Conservation (phyloP, 805 yeast species). For the Saccharomyces kudriavzevii region DNA sequence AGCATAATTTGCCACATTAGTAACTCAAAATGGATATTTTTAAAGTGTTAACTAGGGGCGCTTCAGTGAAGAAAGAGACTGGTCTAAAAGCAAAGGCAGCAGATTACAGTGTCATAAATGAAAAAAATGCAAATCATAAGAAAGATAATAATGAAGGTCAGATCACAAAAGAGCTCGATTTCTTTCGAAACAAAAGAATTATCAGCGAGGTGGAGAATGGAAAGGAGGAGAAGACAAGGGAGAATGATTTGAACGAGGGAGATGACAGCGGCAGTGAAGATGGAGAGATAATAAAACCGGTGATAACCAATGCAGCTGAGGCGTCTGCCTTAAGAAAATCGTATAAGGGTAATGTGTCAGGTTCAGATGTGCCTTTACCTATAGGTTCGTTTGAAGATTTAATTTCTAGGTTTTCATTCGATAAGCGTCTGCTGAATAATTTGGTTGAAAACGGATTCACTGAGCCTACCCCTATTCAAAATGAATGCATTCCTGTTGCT, state of each 20-base stretch:
- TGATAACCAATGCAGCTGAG: constrained; percentile 46
- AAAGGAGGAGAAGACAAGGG: constrained; percentile 19
- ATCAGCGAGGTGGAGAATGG: constrained; percentile 23
- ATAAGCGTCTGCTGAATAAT: constrained; percentile 46
- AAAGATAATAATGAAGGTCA: constrained; percentile 35
- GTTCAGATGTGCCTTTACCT: constrained; percentile 84
- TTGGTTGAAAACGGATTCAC: constrained; percentile 62
- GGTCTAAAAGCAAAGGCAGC: constrained; percentile 19
- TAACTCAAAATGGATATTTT: constrained; percentile 68
- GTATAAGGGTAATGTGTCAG: constrained; percentile 63
- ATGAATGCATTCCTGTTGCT: constrained; percentile 76
- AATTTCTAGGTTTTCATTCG: constrained; percentile 56
- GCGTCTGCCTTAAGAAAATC: constrained; percentile 54
- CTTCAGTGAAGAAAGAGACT: constrained; percentile 52
- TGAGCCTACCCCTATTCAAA: constrained; percentile 88
- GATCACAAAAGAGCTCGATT: constrained; percentile 70
- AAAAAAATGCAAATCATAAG: constrained; percentile 29
- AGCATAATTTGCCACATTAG: neutral
- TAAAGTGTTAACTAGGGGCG: constrained; percentile 77
- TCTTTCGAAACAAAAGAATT: constrained; percentile 55
- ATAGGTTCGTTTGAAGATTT: constrained; percentile 84
- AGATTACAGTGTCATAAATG: constrained; percentile 25
- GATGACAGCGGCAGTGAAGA: constrained; percentile 26
- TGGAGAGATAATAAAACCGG: constrained; percentile 31
- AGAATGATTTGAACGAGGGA: constrained; percentile 22